Base-by-base conservation (phyloP, 1,139 yeast genomes). In the Nakaseomyces uthaithaninus region DNA sequence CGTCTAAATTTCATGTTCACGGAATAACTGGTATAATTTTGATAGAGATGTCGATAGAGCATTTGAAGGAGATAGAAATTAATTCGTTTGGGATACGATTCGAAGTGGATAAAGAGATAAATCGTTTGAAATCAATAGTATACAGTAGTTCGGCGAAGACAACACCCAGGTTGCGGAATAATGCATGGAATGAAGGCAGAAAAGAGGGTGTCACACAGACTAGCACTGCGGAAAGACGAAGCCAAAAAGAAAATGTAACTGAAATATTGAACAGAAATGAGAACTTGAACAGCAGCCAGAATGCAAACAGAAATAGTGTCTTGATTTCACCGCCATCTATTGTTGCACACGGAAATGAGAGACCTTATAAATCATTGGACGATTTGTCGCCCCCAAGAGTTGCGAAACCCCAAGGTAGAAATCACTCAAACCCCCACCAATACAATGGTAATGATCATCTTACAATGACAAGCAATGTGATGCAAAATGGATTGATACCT, bases 41-140 rank as follows among this genome's bases (percentile, higher is more conserved):
- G 40, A 68, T 91, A 42, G 94, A 89, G 60, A 69, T 93, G 48
- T 95, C 89, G 56, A 69, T 89, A 49, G 74, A 86, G 1, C 84
- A 84, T 55, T 69, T 91, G 55, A 91, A 91, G 60, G 98, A 91
- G 59, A 69, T 91, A 44, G 97, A 87, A 45, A 91, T 91, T 38
- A 72, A 78, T 40, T 84, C 95, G 3, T 91, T 91, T 66, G 99
- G 99, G 19, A 87, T 95, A 1, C 71, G 99, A 46, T 91, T 87
- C 63, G 95, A 89, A 60, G 74, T 93, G 27, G 80, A 78, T 60
- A 86, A 86, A 57, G 95, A 85, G 58, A 89, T 91, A 54, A 94
- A 84, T 59, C 74, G 75, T 34, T 70, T 87, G 36, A 35, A 33
- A 17, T 41, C 28, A 15, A 51, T 55, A 55, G 27, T 18, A 10